Percentiles rank a stretch among this genome's conserved stretches.
Evolutionary conservation across 768 basidiomycete species (phyloP).

Genomic region (Lactarius trivialis): DNA sequence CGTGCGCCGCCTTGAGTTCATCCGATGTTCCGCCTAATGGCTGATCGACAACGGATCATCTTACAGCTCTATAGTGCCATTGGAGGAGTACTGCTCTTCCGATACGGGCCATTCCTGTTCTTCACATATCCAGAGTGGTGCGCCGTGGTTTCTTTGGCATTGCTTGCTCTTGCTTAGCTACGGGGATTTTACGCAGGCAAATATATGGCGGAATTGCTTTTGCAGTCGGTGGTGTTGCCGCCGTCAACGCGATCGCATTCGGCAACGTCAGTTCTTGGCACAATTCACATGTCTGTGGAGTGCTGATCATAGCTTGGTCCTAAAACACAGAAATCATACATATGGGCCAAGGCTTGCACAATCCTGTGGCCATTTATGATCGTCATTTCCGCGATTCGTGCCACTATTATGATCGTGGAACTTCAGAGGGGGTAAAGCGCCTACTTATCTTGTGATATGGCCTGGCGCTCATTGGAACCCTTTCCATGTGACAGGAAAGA

Average conservation of each 20-base stretch:
- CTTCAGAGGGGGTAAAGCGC: slow-evolving; percentile 57
- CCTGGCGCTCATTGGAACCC: slow-evolving; percentile 3
- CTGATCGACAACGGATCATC: slow-evolving; percentile 13
- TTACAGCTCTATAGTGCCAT: slow-evolving; percentile 56
- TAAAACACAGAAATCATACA: slow-evolving; percentile 53
- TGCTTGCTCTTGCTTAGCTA: slow-evolving; percentile 4
- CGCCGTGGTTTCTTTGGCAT: slow-evolving; percentile 12
- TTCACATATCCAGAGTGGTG: slow-evolving; percentile 65
- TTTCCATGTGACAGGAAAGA: slow-evolving; percentile 41
- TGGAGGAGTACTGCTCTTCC: slow-evolving; percentile 57
- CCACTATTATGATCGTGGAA: slow-evolving; percentile 67
- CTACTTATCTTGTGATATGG: slow-evolving; percentile 23
- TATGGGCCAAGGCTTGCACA: slow-evolving; percentile 56
- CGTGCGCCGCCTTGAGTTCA: slow-evolving; percentile 34
- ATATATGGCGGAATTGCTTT: slow-evolving; percentile 65
- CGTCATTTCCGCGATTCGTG: slow-evolving; percentile 55
- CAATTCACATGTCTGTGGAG: slow-evolving; percentile 24
- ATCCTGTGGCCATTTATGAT: slow-evolving; percentile 70
- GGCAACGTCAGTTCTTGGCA: slow-evolving; percentile 42
- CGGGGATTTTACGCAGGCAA: slow-evolving; percentile 36
- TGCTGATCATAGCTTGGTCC: slow-evolving; percentile 14
- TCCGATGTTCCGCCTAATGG: slow-evolving; percentile 1
- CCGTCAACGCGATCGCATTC: slow-evolving; percentile 51
- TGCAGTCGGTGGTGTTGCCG: slow-evolving; percentile 43
- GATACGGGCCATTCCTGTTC: slow-evolving; percentile 55